Base-by-base conservation (phyloP, 2,329 filamentous ascomycete genomes). In the Diplodia sapinea region DNA sequence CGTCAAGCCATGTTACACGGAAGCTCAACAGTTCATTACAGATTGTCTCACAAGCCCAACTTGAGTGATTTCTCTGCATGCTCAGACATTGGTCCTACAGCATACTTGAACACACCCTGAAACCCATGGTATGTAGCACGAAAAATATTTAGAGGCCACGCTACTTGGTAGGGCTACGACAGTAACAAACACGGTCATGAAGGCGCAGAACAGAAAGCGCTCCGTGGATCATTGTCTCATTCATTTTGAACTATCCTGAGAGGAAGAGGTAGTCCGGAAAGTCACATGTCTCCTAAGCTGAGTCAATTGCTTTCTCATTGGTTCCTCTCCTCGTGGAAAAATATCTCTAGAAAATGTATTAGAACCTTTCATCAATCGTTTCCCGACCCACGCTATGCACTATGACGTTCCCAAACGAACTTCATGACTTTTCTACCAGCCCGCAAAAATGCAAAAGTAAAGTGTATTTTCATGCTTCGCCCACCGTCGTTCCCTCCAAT, bases 401-500 rank as follows among this genome's bases (percentile, higher is more conserved):
- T 33, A n/a, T 47, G 17, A 47, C 50, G 2, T 62, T 9, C 26
- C 40, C 26, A 17, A 11, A 20, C 31, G 12, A 33, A 47, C 17
- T n/a, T 29, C 57, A 2, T 49, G 43, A 3, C 5, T 38, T 36
- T 47, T 5, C 36, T 23, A 23, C 38, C 55, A 49, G 20, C 26
- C 57, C 40, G 57, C 40, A 62, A 17, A 50, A 62, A 62, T 62
- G 57, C 43, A 62, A 17, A 38, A 15, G 12, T 29, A 1, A 17
- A 2, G n/a, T 29, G n/a, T 20, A 36, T 17, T 36, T 29, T 31
- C 12, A 62, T 15, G 26, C 26, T 43, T 43, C 17, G 40, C 17
- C 17, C 40, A 26, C 17, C 6, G 6, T 8, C 17, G 40, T 43
- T 43, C 40, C 40, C 40, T 43, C 17, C 2, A 15, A 8, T 47